These are phyloP conservation scores for Phytophthora hibernalis DNA, from an alignment of 352 stramenopile species.

Conservation along the genomic window DNA sequence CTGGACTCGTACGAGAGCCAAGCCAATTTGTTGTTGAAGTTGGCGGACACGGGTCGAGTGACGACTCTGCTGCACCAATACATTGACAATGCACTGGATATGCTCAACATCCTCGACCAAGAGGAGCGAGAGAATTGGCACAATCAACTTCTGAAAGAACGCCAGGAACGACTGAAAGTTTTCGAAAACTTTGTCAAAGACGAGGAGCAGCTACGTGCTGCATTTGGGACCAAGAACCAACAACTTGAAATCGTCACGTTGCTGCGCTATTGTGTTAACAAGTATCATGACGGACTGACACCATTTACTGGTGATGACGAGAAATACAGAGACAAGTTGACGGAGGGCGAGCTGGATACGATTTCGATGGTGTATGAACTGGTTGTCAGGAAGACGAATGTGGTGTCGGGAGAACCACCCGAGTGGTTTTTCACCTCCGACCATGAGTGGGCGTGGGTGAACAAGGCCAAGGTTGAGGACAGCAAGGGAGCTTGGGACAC, in stretches of 20 bases:
- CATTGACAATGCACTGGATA: constrained; percentile 33
- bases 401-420: constrained; percentile 29
- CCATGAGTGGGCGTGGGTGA: constrained; percentile 38
- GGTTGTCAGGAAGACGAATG: constrained; percentile 21
- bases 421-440: constrained; percentile 44
- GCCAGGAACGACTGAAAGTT: constrained; percentile 26
- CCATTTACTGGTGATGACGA: constrained; percentile 27
- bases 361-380: constrained; percentile 38
- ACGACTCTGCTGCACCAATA: constrained; percentile 33
- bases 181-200: constrained; percentile 26
- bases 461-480: constrained; percentile 34
- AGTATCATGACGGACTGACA: constrained; percentile 33
- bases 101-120: constrained; percentile 20
- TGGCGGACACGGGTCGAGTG: constrained; percentile 40
- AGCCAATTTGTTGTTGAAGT: constrained; percentile 35
- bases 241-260: constrained; percentile 44
- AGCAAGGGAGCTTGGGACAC: constrained; percentile 21
- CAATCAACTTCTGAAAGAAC: constrained; percentile 22
- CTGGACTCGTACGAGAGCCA: constrained; percentile 43
- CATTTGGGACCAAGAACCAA: constrained; percentile 29
- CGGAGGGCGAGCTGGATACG: constrained; percentile 28
- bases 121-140: constrained; percentile 17
- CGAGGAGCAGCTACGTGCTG: constrained; percentile 20
- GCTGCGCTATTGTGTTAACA: constrained; percentile 36
- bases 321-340: constrained; percentile 39